phyloP scores from a whole-genome alignment of 495 filamentous ascomycete genomes.

The Talaromyces proteolyticus region DNA sequence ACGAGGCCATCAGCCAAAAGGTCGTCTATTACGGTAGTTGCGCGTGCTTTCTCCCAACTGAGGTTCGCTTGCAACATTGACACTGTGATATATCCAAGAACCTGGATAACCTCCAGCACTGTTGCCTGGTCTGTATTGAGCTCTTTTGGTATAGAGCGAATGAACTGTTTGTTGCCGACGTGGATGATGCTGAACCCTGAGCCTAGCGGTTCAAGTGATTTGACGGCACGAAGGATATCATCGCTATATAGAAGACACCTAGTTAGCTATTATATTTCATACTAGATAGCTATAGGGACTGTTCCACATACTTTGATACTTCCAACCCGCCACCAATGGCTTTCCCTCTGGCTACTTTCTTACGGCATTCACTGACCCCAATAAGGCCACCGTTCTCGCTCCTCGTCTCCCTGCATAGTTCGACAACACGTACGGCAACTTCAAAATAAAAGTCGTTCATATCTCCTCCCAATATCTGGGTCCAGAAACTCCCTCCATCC shows the following conservation, averaged over 20 bases:
- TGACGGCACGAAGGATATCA: slow-evolving; percentile 85
- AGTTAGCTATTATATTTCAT: not conserved
- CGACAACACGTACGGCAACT: slow-evolving; percentile 87
- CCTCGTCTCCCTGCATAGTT: slow-evolving; percentile 82
- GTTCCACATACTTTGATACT: slow-evolving; percentile 53
- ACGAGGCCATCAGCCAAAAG: slow-evolving; percentile 86
- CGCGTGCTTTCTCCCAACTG: slow-evolving; percentile 75
- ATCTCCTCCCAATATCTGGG: slow-evolving; percentile 79
- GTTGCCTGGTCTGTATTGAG: slow-evolving; percentile 90
- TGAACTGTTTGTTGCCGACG: slow-evolving; percentile 79
- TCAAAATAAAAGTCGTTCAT: slow-evolving; percentile 99
- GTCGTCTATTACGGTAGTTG: slow-evolving; percentile 86
- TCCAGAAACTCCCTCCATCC: slow-evolving; percentile 71
- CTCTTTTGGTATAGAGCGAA: slow-evolving; percentile 92
- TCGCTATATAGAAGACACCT: slow-evolving; percentile 51
- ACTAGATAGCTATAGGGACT: not conserved
- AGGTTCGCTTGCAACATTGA: slow-evolving; percentile 93
- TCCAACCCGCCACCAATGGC: slow-evolving; percentile 70
- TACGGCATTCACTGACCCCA: slow-evolving; percentile 73
- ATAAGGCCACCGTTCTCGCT: slow-evolving; percentile 91
- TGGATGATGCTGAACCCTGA: slow-evolving; percentile 77
- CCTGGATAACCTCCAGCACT: slow-evolving; percentile 79
- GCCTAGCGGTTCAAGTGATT: slow-evolving; percentile 80
- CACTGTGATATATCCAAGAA: slow-evolving; percentile 82
- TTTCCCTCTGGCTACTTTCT: slow-evolving; percentile 61